These are phyloP conservation scores for Neonectria hederae DNA, from an alignment of 2,329 filamentous ascomycete genomes.

Conservation along the genomic window DNA sequence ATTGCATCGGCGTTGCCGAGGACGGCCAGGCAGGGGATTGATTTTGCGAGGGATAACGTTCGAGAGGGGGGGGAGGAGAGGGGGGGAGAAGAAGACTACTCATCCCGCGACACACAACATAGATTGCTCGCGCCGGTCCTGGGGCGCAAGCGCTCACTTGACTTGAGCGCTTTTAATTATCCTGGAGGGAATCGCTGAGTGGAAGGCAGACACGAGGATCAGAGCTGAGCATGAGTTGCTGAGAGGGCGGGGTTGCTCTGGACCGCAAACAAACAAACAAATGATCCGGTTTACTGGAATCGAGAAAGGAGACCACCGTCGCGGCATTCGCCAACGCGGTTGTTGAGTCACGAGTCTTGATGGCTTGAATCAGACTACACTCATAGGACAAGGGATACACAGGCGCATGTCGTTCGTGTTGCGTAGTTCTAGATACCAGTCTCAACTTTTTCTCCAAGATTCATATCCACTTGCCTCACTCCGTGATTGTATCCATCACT, in stretches of 20 bases:
- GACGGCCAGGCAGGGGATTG: slow-evolving; percentile 43
- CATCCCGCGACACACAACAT: slow-evolving; percentile 51
- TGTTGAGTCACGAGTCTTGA: slow-evolving; percentile 5
- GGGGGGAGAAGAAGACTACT: slow-evolving; percentile 51
- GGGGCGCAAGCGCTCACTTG: slow-evolving; percentile 39
- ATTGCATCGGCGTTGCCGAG: slow-evolving; percentile 68
- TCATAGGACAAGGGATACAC: neutral
- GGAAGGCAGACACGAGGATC: slow-evolving; percentile 28
- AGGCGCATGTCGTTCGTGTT: slow-evolving; percentile 13
- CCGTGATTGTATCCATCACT: neutral
- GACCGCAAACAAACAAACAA: slow-evolving; percentile 21
- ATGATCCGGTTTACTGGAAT: slow-evolving; percentile 9
- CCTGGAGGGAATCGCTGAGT: slow-evolving; percentile 38
- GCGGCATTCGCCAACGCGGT: slow-evolving; percentile 2
- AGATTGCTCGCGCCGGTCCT: slow-evolving; percentile 50
- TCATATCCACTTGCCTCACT: neutral
- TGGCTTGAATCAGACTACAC: slow-evolving; percentile 14
- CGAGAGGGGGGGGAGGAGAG: slow-evolving; percentile 44
- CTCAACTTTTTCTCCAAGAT: slow-evolving; percentile 20
- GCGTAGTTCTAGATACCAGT: slow-evolving; percentile 32
- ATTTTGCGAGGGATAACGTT: slow-evolving; percentile 45
- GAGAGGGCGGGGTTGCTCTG: neutral
- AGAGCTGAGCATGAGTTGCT: slow-evolving; percentile 19
- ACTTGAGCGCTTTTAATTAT: slow-evolving; percentile 45
- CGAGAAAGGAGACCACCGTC: slow-evolving; percentile 23